These are phyloP conservation scores for Fusarium anguioides DNA, from an alignment of 2,329 filamentous ascomycete species.

Conservation along the genomic window DNA sequence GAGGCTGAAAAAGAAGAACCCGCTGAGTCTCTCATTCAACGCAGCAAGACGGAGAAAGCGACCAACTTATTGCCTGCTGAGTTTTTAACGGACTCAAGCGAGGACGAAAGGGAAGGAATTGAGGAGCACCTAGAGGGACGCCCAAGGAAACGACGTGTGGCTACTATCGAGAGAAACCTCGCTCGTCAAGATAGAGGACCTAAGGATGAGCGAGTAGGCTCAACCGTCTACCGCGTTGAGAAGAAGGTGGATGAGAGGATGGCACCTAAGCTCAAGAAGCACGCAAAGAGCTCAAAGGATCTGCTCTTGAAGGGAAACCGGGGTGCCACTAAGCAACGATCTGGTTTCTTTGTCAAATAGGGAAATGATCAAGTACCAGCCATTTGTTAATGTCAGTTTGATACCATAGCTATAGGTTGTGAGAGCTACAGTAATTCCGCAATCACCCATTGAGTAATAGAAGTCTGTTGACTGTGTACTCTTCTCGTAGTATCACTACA, in stretches of 20 bases:
- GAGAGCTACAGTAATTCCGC: neutral
- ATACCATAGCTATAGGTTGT: conserved; percentile 15
- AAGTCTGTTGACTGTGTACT: neutral
- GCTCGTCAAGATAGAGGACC: conserved; percentile 54
- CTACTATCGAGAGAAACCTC: conserved; percentile 53
- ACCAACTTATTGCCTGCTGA: conserved; percentile 64
- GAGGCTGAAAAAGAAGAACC: conserved; percentile 22
- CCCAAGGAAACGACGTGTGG: conserved; percentile 59
- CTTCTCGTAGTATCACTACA: neutral
- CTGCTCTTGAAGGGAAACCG: conserved; percentile 60
- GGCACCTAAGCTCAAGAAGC: conserved; percentile 60
- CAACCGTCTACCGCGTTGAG: conserved; percentile 64
- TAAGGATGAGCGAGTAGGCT: conserved; percentile 61
- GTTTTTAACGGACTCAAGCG: conserved; percentile 63
- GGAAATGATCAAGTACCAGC: neutral
- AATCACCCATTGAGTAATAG: neutral
- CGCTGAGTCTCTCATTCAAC: conserved; percentile 16
- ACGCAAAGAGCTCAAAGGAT: conserved; percentile 56
- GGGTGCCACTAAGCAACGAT: conserved; percentile 49
- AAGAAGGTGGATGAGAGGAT: conserved; percentile 58
- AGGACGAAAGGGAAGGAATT: conserved; percentile 52
- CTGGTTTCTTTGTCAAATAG: conserved; percentile 57
- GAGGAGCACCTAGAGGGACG: conserved; percentile 37
- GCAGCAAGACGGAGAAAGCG: conserved; percentile 49
- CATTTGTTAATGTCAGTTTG: conserved; percentile 17